A percentile compares a stretch with the other conserved stretches of the same genome.
These are phyloP conservation scores for Aspergillus persii DNA, from an alignment of 2,329 filamentous ascomycete species.

Conservation along the genomic window DNA sequence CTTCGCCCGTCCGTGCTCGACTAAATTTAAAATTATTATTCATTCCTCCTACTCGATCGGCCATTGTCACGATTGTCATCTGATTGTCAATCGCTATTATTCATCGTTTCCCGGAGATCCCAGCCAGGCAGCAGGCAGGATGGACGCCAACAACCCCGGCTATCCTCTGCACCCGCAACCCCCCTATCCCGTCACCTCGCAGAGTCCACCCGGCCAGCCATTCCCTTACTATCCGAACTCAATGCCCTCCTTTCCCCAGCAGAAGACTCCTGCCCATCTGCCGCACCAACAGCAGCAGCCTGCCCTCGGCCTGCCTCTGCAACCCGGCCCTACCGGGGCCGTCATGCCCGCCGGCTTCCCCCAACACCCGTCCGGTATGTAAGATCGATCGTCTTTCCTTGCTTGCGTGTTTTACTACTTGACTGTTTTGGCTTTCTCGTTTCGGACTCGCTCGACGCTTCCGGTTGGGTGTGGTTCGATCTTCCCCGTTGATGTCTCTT, in stretches of 20 bases:
- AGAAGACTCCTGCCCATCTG: slow-evolving; percentile 31
- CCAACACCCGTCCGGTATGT: slow-evolving; percentile 37
- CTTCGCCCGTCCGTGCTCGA: neutral
- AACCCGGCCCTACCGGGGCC: slow-evolving; percentile 35
- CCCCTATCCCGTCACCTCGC: slow-evolving; percentile 34
- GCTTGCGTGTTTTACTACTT: slow-evolving; percentile 3
- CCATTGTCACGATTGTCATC: neutral
- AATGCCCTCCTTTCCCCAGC: slow-evolving; percentile 32
- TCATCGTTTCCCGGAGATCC: neutral
- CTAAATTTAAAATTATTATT: neutral
- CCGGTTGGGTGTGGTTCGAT: neutral
- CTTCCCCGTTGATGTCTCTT: neutral
- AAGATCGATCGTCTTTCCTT: slow-evolving; percentile 8
- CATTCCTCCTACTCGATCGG: neutral
- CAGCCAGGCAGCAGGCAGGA: slow-evolving; percentile 14
- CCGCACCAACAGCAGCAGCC: slow-evolving; percentile 35
- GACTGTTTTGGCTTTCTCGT: slow-evolving; percentile 5
- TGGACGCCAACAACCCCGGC: slow-evolving; percentile 31
- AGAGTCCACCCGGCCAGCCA: slow-evolving; percentile 28
- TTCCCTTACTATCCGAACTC: slow-evolving; percentile 38
- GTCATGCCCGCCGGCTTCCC: slow-evolving; percentile 39
- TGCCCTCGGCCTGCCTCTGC: slow-evolving; percentile 31
- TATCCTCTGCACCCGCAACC: slow-evolving; percentile 16
- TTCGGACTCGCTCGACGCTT: slow-evolving; percentile 5
- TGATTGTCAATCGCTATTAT: neutral